Conservation (phyloP, 2,329 filamentous ascomycete species). For the Hirsutella minnesotensis region DNA sequence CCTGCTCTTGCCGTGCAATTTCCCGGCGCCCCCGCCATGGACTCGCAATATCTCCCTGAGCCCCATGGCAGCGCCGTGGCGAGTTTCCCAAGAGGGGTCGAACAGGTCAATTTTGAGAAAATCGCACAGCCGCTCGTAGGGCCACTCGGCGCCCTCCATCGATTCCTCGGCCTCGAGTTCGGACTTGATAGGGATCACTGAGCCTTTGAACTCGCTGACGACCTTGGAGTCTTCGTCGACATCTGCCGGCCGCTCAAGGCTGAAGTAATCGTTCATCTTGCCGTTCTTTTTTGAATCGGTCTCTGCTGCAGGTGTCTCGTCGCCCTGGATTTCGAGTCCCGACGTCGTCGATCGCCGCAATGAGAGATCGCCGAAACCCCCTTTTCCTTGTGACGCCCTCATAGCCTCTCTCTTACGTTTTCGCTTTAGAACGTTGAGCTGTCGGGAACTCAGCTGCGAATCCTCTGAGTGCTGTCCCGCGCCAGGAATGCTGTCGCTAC, state of each 20-base stretch:
- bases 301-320: constrained; percentile 44
- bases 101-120: constrained; percentile 91
- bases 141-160: constrained; percentile 77
- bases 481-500: constrained; percentile 23
- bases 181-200: constrained; percentile 69
- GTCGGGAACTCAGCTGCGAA: constrained; percentile 71
- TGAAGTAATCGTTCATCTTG: constrained; percentile 76
- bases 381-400: constrained; percentile 74
- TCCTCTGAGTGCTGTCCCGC: constrained; percentile 44
- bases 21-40: constrained; percentile 83
- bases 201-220: constrained; percentile 90
- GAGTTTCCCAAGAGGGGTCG: constrained; percentile 86
- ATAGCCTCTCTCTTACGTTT: constrained; percentile 87
- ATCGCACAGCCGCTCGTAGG: constrained; percentile 85
- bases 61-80: constrained; percentile 92
- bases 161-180: constrained; percentile 69
- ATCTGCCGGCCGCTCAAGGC: constrained; percentile 63
- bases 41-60: constrained; percentile 81
- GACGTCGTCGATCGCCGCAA: constrained; percentile 49
- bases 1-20: constrained; percentile 56
- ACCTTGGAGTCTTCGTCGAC: constrained; percentile 86
- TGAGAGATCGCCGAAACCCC: constrained; percentile 79
- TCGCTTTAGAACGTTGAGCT: constrained; percentile 87
- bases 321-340: constrained; percentile 48
- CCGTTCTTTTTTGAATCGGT: constrained; percentile 47